Evolutionary conservation across 2,329 filamentous ascomycete species (phyloP), one percentile per base, ranked within the genome.

Genomic region (Mollisiaceae sp.): DNA sequence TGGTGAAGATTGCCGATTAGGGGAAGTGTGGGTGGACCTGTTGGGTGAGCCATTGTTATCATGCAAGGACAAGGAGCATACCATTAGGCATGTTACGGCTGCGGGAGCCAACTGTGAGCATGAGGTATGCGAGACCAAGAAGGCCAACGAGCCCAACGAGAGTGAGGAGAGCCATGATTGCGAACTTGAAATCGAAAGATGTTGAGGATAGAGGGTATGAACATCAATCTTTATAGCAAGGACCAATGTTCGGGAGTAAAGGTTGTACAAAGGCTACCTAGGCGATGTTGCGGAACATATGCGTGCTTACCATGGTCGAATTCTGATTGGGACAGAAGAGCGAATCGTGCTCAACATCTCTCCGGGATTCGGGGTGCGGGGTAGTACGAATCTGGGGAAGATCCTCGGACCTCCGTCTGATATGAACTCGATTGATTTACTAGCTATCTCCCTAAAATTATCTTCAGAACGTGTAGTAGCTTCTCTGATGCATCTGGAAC

Each of bases 1-100:
- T 71, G 67, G 43, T 66, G 68, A 22, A 68, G 41, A 50, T 71
- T 71, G 12, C 68, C 69, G n/a, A 70, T 35, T 12, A 70, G n/a
- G 8, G 69, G 69, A 27, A 70, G 18, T 9, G 67, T 71, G 41
- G 68, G 66, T 32, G 68, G 69, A 11, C 68, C 67, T 69, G 15
- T 27, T 41, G 8, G 15, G 45, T 60, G 9, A 65, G 47, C 38
- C 59, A 3, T 32, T 38, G 11, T 18, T 60, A 15, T 14, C 2
- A 41, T 20, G 11, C 9, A 4, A 36, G 8, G 35, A 27, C 2
- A 15, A n/a, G 12, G 11, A 3, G 43, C 22, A 15, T 57, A 66
- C 64, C 64, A 39, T 22, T 27, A 35, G 64, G 64, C 18, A 66
- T 41, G 15, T 63, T 59, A n/a, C 56, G 45, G 11, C 47, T 57